phyloP scores from a whole-genome alignment of 768 basidiomycete species.

The Ramaria rubella region DNA sequence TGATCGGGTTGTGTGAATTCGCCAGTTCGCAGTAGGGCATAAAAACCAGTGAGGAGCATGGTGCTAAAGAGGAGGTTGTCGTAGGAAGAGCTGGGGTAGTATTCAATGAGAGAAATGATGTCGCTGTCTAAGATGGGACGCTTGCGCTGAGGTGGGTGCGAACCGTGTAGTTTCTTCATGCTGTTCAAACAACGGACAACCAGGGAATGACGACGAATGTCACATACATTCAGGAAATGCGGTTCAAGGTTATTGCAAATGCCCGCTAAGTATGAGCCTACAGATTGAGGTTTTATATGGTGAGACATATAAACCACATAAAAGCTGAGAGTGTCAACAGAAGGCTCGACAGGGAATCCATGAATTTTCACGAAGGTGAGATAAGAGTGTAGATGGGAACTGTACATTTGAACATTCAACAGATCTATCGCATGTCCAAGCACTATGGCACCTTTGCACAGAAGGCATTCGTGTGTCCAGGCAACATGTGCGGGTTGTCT shows the following conservation, averaged over 20 bases:
- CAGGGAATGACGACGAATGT: conserved; percentile 13
- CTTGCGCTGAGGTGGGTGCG: conserved; percentile 21
- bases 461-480: conserved; percentile 31
- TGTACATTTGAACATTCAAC: conserved; percentile 21
- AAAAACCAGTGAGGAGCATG: conserved; percentile 18
- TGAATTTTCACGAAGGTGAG: conserved; percentile 28
- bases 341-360: conserved; percentile 29
- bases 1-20: conserved; percentile 22
- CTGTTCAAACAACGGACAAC: conserved; percentile 28
- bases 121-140: conserved; percentile 16
- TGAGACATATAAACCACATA: conserved; percentile 30
- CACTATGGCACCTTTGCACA: conserved; percentile 26
- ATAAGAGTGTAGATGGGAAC: conserved; percentile 29
- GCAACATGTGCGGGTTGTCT: conserved; percentile 26
- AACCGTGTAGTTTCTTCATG: conserved; percentile 18
- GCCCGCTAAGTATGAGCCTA: conserved; percentile 36
- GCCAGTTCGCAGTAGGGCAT: conserved; percentile 22
- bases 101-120: conserved; percentile 14
- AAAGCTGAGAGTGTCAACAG: conserved; percentile 30
- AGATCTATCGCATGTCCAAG: conserved; percentile 28
- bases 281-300: conserved; percentile 34
- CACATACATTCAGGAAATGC: conserved; percentile 25
- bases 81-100: conserved; percentile 23
- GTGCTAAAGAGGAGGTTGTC: conserved; percentile 25
- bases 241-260: conserved; percentile 29